Evolutionary conservation across 257 asterid species (phyloP), one percentile per base, ranked within the genome.

Genomic region (Cinchona pubescens): DNA sequence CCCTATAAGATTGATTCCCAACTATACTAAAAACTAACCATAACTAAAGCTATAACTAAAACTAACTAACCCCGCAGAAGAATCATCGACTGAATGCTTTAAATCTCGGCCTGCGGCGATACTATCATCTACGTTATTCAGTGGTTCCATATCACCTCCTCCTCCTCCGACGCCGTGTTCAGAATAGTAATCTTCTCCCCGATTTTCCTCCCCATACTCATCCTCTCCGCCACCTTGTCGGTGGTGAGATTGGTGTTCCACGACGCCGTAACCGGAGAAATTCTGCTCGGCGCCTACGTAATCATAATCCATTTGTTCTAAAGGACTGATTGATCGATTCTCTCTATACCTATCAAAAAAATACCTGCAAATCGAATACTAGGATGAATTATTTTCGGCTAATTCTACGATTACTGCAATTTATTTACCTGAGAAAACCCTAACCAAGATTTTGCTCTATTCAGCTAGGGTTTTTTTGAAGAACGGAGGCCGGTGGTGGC

Each of bases 21-120:
- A 56, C 48, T 42, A 84, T 81, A 85, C 85, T 79, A 76, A 84
- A 68, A 82, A 58, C 43, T 61, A 65, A 72, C 80, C 67, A 75
- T 69, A 71, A 88, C 75, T 78, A 86, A 86, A 78, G n/a, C 62
- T 58, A 53, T 53, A 53, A 53, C 60, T 53, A 58, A n/a, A 58
- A 58, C 90, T 87, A 89, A 94, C 98, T 94, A 94, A 94, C 98
- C 98, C 98, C 86, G 96, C 96, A 63, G 96, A 90, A 63, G 96
- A 92, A 88, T 94, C 97, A 77, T 81, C 86, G 75, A 63, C 25
- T 59, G 88, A 81, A 62, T 89, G 91, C 96, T 92, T 92, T 81
- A 90, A 82, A 45, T 84, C 87, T 69, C 73, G 43, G 75, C 88
- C 92, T 76, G 93, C 89, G 86, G 92, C 49, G 62, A 68, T 89